These are phyloP conservation scores for Conoideocrella luteorostrata DNA, from an alignment of 2,329 filamentous ascomycete genomes.

Conservation along the genomic window DNA sequence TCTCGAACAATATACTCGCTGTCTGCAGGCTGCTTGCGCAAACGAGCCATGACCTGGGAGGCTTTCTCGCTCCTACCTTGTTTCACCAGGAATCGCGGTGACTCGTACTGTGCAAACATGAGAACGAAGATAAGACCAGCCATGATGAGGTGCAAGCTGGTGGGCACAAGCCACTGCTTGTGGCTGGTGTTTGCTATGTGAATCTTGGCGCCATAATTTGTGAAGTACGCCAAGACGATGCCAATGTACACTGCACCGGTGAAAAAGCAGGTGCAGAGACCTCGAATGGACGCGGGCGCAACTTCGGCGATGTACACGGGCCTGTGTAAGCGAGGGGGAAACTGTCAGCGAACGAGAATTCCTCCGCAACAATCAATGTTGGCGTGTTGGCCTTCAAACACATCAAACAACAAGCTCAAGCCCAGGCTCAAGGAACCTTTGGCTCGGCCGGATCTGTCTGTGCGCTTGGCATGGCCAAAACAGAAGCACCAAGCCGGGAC, in stretches of 20 bases:
- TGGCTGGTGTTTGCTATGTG: slow-evolving; percentile 41
- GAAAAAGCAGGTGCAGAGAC: slow-evolving; percentile 60
- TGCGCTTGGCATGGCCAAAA: too few relatives aligned
- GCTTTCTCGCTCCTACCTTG: slow-evolving; percentile 54
- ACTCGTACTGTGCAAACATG: slow-evolving; percentile 63
- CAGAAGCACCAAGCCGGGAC: background rate
- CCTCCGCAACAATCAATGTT: too few relatives aligned
- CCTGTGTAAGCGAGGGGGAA: slow-evolving; percentile 10
- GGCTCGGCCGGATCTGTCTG: too few relatives aligned
- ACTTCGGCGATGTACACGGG: slow-evolving; percentile 71
- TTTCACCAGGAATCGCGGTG: slow-evolving; percentile 65
- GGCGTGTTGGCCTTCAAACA: too few relatives aligned
- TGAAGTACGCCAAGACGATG: slow-evolving; percentile 74
- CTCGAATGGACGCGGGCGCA: slow-evolving; percentile 60
- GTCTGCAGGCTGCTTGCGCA: slow-evolving; percentile 54
- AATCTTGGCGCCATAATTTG: slow-evolving; percentile 55
- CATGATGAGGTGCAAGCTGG: slow-evolving; percentile 71
- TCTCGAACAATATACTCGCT: slow-evolving; percentile 57
- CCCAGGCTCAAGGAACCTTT: too few relatives aligned
- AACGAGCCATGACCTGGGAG: slow-evolving; percentile 43
- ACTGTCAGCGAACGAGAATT: background rate
- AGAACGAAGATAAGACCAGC: slow-evolving; percentile 64
- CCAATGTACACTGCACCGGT: slow-evolving; percentile 61
- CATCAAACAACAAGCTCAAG: too few relatives aligned
- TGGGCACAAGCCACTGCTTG: slow-evolving; percentile 59